These are phyloP conservation scores for Staphylotrichum tortipilum DNA, from an alignment of 495 filamentous ascomycete species.

Conservation along the genomic window DNA sequence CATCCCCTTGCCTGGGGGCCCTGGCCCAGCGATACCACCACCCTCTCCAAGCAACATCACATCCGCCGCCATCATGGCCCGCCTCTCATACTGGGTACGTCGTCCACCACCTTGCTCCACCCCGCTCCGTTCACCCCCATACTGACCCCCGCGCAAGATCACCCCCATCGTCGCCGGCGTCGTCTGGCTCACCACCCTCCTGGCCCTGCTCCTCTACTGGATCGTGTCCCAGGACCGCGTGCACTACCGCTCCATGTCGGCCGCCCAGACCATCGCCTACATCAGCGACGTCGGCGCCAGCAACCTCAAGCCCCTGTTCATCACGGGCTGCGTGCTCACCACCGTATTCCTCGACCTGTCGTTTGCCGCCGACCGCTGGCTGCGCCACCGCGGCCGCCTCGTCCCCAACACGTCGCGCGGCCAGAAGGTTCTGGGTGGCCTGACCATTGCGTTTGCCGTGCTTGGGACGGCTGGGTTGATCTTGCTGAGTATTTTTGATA, in stretches of 20 bases:
- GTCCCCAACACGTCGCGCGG: conserved; percentile 55
- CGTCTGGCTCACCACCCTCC: conserved; percentile 65
- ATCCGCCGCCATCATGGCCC: conserved; percentile 14
- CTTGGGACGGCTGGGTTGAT: conserved; percentile 73
- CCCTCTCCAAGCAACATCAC: neutral
- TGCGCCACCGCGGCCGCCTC: conserved; percentile 67
- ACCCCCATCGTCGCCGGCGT: conserved; percentile 71
- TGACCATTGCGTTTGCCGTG: conserved; percentile 65
- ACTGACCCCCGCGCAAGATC: conserved; percentile 50
- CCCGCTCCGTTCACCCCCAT: neutral
- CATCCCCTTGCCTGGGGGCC: too few species aligned
- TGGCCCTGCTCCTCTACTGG: conserved; percentile 54
- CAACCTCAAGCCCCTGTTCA: conserved; percentile 75
- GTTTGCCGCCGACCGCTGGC: conserved; percentile 71
- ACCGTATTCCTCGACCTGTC: conserved; percentile 78
- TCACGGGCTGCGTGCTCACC: conserved; percentile 67
- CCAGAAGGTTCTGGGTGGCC: conserved; percentile 61
- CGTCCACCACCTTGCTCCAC: neutral
- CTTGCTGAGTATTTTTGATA: conserved; percentile 78
- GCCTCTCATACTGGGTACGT: conserved; percentile 49
- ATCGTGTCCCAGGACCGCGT: conserved; percentile 44
- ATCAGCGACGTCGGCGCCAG: conserved; percentile 72
- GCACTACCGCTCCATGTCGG: conserved; percentile 59
- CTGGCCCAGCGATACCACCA: neutral
- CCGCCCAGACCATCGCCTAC: conserved; percentile 64